A percentile compares a stretch with the other conserved stretches of the same genome.
phyloP scores from a whole-genome alignment of 305 asterid species.

The Solanum hybrid region DNA sequence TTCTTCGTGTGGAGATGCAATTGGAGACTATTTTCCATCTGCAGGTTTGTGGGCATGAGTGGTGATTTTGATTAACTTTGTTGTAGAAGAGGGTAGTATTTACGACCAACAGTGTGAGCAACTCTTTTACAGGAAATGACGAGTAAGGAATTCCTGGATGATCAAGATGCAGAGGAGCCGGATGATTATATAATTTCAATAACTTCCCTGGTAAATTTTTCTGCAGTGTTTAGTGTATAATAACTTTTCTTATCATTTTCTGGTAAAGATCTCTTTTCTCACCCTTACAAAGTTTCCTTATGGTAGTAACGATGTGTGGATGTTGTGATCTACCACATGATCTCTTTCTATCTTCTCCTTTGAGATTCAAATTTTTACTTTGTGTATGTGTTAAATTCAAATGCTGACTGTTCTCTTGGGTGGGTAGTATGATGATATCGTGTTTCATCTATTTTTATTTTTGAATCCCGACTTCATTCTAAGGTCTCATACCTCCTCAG shows the following conservation, averaged over 20 bases:
- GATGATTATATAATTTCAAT: conserved; percentile 90
- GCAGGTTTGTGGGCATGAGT: conserved; percentile 52
- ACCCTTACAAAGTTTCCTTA: background rate
- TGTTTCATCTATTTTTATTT: background rate
- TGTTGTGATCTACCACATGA: background rate
- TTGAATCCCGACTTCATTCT: background rate
- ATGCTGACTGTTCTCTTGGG: background rate
- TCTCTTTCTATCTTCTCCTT: background rate
- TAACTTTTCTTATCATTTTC: background rate
- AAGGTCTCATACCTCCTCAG: background rate
- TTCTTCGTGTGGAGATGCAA: conserved; percentile 94
- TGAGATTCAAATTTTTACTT: background rate
- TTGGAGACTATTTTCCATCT: conserved; percentile 89
- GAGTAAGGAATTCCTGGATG: conserved; percentile 82
- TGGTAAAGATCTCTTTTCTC: background rate
- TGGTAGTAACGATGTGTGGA: background rate
- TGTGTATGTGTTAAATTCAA: background rate
- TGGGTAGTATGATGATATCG: background rate
- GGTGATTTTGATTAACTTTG: background rate
- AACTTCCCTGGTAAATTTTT: conserved; percentile 69
- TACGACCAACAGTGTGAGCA: conserved; percentile 18
- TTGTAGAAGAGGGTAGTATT: conserved; percentile 13
- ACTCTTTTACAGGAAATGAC: conserved; percentile 65
- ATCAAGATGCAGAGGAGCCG: conserved; percentile 99
- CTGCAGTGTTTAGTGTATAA: background rate